These are phyloP conservation scores for Pestalotiopsis sp. DNA, from an alignment of 2,329 filamentous ascomycete genomes.

Conservation along the genomic window DNA sequence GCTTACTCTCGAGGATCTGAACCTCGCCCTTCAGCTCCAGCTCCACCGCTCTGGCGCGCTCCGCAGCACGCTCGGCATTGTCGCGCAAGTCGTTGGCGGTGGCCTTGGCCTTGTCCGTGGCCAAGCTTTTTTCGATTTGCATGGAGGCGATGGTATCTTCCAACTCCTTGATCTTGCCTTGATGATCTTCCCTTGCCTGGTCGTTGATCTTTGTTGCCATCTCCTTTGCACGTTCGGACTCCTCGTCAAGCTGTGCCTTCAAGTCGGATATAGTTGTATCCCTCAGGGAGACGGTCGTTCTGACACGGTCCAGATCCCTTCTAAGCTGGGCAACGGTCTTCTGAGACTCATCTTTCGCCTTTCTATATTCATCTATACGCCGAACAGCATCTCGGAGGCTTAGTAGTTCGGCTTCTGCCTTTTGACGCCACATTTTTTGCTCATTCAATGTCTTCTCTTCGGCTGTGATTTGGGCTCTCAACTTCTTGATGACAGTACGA, in stretches of 20 bases:
- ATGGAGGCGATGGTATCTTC: constrained; percentile 65
- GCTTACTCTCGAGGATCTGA: constrained; percentile 79
- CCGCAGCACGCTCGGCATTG: constrained; percentile 71
- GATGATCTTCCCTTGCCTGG: constrained; percentile 69
- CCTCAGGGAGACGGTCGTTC: constrained; percentile 63
- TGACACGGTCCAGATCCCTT: constrained; percentile 57
- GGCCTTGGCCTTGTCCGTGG: constrained; percentile 65
- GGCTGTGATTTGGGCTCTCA: constrained; percentile 67
- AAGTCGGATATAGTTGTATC: constrained; percentile 69
- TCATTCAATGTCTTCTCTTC: constrained; percentile 67
- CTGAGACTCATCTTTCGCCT: constrained; percentile 44
- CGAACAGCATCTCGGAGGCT: constrained; percentile 49
- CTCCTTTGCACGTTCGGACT: constrained; percentile 66
- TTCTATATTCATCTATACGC: constrained; percentile 58
- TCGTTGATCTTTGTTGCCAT: constrained; percentile 68
- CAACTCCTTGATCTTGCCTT: constrained; percentile 52
- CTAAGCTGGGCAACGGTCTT: constrained; percentile 29
- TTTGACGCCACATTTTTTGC: constrained; percentile 61
- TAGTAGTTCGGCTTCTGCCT: constrained; percentile 53
- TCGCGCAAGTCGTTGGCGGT: constrained; percentile 75
- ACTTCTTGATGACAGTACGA: constrained; percentile 78
- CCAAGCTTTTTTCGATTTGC: constrained; percentile 77
- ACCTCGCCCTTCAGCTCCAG: constrained; percentile 80
- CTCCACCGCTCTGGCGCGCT: constrained; percentile 70
- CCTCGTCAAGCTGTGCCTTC: constrained; percentile 69